These are phyloP conservation scores for Pleoardoris graminearum DNA, from an alignment of 2,329 filamentous ascomycete species.

Conservation along the genomic window DNA sequence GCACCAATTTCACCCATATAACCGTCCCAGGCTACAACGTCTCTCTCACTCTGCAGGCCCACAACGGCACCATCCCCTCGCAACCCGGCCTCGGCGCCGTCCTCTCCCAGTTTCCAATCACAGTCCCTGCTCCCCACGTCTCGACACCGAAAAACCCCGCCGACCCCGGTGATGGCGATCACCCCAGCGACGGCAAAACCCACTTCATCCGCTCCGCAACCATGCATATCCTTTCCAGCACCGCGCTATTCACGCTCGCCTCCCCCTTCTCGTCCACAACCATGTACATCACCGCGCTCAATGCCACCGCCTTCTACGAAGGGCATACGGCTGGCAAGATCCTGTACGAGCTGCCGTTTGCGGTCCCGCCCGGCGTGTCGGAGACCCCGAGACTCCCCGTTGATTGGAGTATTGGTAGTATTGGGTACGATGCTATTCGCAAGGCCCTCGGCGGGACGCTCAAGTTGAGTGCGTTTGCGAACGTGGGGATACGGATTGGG, in stretches of 20 bases:
- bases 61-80: slow-evolving; percentile 72
- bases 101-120: slow-evolving; percentile 71
- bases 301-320: slow-evolving; percentile 86
- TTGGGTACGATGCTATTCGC: slow-evolving; percentile 81
- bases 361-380: slow-evolving; percentile 73
- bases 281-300: slow-evolving; percentile 75
- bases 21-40: slow-evolving; percentile 69
- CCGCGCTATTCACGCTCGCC: slow-evolving; percentile 78
- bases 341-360: slow-evolving; percentile 72
- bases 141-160: slow-evolving; percentile 51
- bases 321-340: slow-evolving; percentile 79
- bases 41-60: slow-evolving; percentile 72
- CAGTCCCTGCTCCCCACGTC: slow-evolving; percentile 71
- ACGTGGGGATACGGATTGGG: slow-evolving; percentile 74
- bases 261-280: slow-evolving; percentile 77
- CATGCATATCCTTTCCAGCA: slow-evolving; percentile 83
- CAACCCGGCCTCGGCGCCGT: slow-evolving; percentile 73
- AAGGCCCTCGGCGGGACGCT: slow-evolving; percentile 79
- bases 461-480: slow-evolving; percentile 76
- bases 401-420: slow-evolving; percentile 72
- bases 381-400: slow-evolving; percentile 79
- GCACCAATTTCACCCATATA: background rate
- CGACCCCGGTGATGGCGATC: too few species aligned
- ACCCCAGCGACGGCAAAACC: slow-evolving; percentile 48
- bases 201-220: slow-evolving; percentile 85